phyloP scores from a whole-genome alignment of 2,329 filamentous ascomycete species.

The Pyricularia pennisetigena region DNA sequence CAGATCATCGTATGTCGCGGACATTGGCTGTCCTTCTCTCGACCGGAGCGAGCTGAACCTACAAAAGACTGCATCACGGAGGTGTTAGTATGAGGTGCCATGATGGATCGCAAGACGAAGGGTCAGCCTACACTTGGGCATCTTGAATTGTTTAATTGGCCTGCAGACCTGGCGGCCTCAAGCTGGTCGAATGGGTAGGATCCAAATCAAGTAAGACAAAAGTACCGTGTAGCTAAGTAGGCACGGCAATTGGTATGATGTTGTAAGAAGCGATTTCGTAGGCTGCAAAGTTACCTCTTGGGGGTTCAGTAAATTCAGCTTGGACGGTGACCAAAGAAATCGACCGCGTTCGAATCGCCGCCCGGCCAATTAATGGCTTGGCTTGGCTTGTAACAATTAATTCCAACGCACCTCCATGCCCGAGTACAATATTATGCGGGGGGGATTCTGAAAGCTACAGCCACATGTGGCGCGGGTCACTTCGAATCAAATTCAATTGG shows the following conservation, averaged over 20 bases:
- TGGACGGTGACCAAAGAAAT: neutral
- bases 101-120: neutral
- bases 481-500: neutral
- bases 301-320: neutral
- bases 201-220: neutral
- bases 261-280: too few species aligned
- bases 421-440: neutral
- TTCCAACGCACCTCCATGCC: too few species aligned
- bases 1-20: neutral
- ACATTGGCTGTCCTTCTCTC: conserved; percentile 13
- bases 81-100: conserved; percentile 31
- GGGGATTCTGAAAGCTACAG: neutral
- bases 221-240: too few species aligned
- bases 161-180: neutral
- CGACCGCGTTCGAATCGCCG: neutral
- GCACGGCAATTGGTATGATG: too few species aligned
- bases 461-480: neutral
- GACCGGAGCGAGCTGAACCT: conserved; percentile 27
- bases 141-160: conserved; percentile 32
- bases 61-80: conserved; percentile 32
- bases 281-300: neutral
- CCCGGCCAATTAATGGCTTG: neutral
- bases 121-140: conserved; percentile 73
- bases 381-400: neutral
- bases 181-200: neutral